These are phyloP conservation scores for Myriosclerotinia scirpicola DNA, from an alignment of 2,329 filamentous ascomycete species.

Conservation along the genomic window DNA sequence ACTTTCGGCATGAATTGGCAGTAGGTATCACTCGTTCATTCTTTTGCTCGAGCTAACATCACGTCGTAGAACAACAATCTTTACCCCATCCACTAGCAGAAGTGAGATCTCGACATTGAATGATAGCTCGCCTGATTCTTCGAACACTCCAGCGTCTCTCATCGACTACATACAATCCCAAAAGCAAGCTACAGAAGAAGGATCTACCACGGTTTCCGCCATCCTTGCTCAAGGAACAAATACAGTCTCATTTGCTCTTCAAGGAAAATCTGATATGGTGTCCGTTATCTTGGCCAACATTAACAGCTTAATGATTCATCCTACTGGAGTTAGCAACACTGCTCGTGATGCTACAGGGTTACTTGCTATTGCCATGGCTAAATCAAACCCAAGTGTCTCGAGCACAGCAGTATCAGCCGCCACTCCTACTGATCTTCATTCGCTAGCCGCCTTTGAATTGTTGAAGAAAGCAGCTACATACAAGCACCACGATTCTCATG, in stretches of 20 bases:
- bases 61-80: neutral
- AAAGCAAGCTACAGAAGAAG: neutral
- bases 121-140: conserved; percentile 3
- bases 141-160: neutral
- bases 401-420: neutral
- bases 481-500: conserved; percentile 8
- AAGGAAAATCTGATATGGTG: conserved; percentile 21
- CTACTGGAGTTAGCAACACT: conserved; percentile 12
- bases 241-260: conserved; percentile 18
- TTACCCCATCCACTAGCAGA: neutral
- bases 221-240: conserved; percentile 21
- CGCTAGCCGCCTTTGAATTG: conserved; percentile 20
- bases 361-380: conserved; percentile 23
- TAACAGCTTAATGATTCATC: conserved; percentile 17
- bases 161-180: neutral
- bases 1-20: conserved; percentile 17
- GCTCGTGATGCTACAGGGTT: conserved; percentile 19
- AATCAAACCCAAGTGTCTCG: conserved; percentile 9
- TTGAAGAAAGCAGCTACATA: conserved; percentile 10
- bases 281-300: conserved; percentile 21
- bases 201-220: conserved; percentile 19
- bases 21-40: conserved; percentile 3
- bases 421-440: conserved; percentile 16
- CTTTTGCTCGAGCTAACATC: conserved; percentile 1
- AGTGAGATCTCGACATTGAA: conserved; percentile 1